Evolutionary conservation across 176 grass and related monocot genomes (phyloP).

Genomic region (Puya raimondii): DNA sequence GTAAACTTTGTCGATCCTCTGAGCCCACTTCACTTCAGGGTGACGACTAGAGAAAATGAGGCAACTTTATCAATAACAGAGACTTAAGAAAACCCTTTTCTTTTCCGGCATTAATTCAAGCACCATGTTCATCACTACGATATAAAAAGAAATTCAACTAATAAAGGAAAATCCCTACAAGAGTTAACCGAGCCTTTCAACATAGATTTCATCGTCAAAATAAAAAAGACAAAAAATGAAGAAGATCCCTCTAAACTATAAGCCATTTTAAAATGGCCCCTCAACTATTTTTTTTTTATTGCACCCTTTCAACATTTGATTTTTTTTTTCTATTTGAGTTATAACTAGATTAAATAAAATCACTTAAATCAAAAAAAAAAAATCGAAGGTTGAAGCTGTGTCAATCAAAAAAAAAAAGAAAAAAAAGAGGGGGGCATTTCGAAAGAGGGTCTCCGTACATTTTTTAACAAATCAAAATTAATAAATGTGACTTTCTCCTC

Average conservation of each 20-base stretch:
- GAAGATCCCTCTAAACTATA: too few species aligned
- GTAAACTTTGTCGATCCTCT: conserved; percentile 87
- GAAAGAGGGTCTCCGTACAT: too few species aligned
- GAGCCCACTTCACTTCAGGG: conserved; percentile 85
- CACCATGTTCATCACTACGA: neutral
- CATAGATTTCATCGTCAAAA: neutral
- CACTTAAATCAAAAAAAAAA: too few species aligned
- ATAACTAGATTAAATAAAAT: too few species aligned
- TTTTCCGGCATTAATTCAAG: neutral
- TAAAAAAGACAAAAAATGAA: neutral
- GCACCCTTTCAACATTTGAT: too few species aligned
- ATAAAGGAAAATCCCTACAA: neutral
- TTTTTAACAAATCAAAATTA: too few species aligned
- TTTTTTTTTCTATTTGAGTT: too few species aligned
- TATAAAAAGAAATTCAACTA: neutral
- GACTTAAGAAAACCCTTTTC: neutral
- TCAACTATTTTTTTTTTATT: too few species aligned
- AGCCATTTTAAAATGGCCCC: too few species aligned
- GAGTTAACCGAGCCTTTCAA: neutral
- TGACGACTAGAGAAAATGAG: conserved; percentile 49
- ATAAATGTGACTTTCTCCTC: neutral
- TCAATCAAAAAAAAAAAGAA: too few species aligned
- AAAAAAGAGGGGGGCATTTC: too few species aligned
- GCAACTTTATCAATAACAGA: neutral
- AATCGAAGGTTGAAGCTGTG: too few species aligned